phyloP scores from a whole-genome alignment of 441 rosid species.

The Erysimum pusillum region DNA sequence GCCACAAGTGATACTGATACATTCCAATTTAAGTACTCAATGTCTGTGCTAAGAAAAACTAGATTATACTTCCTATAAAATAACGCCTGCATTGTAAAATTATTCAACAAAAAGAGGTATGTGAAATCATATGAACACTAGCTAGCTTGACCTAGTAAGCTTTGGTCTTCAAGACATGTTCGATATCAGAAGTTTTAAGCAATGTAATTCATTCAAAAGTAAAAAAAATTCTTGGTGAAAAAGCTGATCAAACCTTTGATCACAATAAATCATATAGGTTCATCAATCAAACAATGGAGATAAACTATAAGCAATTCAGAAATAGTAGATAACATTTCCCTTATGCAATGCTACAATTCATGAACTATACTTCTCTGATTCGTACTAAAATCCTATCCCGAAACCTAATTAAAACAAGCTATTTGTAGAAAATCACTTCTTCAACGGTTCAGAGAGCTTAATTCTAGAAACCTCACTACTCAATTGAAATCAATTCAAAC shows the following conservation, averaged over 20 bases:
- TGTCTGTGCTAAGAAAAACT: not conserved
- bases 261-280: conserved; percentile 6
- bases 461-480: not conserved
- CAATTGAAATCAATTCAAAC: not conserved
- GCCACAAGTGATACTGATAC: not conserved
- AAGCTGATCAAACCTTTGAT: conserved; percentile 4
- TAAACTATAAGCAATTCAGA: not conserved
- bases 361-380: not conserved
- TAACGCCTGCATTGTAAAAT: not conserved
- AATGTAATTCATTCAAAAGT: not conserved
- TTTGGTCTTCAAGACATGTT: conserved; percentile 32
- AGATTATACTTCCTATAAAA: not conserved
- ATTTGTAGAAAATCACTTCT: not conserved
- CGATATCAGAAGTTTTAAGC: not conserved
- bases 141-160: conserved; percentile 8
- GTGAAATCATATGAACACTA: conserved; percentile 4
- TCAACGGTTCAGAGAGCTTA: conserved; percentile 1
- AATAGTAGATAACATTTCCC: not conserved
- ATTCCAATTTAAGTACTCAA: conserved; percentile 14
- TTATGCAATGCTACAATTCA: not conserved
- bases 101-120: not conserved
- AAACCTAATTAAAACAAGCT: not conserved
- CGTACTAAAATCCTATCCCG: conserved; percentile 1
- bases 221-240: not conserved
- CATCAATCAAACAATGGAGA: not conserved